Conservation (phyloP, 2,329 filamentous ascomycete species). For the Alternaria rosae region DNA sequence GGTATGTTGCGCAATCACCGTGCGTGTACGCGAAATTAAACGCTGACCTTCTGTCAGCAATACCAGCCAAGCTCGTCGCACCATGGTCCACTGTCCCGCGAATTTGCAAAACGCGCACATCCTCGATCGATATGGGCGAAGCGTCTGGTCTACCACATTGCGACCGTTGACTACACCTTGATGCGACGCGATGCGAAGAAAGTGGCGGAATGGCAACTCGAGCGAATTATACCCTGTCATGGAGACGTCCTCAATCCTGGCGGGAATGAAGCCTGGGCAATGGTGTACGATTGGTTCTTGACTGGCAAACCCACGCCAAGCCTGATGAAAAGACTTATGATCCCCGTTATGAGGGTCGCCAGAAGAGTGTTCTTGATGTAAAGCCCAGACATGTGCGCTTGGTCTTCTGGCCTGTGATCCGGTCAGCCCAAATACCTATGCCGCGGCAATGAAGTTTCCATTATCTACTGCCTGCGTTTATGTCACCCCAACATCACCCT, state of each 20-base stretch:
- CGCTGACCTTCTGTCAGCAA: conserved; percentile 12
- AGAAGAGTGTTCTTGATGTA: conserved; percentile 21
- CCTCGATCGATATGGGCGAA: conserved; percentile 23
- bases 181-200: conserved; percentile 23
- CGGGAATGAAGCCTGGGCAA: conserved; percentile 14
- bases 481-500: not conserved
- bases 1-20: not conserved
- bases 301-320: not conserved
- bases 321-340: not conserved
- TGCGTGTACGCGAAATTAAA: accelerated
- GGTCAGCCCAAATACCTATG: not conserved
- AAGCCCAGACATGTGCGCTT: not conserved
- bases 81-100: conserved; percentile 10
- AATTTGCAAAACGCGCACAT: conserved; percentile 22
- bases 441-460: not conserved
- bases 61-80: conserved; percentile 18
- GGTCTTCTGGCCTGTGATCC: not conserved
- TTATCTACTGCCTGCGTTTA: not conserved
- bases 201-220: conserved; percentile 22
- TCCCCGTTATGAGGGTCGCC: conserved; percentile 13
- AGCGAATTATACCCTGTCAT: conserved; percentile 24
- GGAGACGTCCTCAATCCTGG: conserved; percentile 17
- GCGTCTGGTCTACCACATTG: conserved; percentile 20
- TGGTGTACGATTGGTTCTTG: conserved; percentile 22
- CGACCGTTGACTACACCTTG: conserved; percentile 14